Conservation (phyloP, 2,329 filamentous ascomycete genomes). For the Ophiocordyceps camponoti-leonardi region DNA sequence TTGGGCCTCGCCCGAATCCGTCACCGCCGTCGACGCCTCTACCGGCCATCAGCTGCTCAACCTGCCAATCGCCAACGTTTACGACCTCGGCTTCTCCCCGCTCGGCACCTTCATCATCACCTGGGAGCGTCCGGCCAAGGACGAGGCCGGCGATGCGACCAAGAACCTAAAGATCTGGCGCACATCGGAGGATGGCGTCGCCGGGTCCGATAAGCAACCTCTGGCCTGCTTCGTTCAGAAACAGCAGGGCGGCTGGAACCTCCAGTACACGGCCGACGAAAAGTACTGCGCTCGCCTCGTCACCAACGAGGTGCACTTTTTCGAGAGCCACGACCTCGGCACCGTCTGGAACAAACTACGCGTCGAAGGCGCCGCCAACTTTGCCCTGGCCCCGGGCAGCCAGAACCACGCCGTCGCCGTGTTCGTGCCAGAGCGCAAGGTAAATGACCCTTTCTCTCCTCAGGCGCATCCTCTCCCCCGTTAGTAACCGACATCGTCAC, state of each 20-base stretch:
- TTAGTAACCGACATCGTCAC: conserved; percentile 4
- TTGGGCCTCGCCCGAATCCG: conserved; percentile 77
- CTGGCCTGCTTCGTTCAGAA: conserved; percentile 91
- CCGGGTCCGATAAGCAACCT: conserved; percentile 49
- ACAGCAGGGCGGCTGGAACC: conserved; percentile 86
- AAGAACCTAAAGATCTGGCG: conserved; percentile 98
- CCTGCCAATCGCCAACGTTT: conserved; percentile 68
- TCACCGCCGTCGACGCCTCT: conserved; percentile 70
- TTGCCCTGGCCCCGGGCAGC: conserved; percentile 67
- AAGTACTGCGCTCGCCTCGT: conserved; percentile 82
- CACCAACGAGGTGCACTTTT: conserved; percentile 97
- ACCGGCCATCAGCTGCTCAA: conserved; percentile 57
- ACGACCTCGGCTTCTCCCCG: conserved; percentile 88
- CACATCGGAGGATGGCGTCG: conserved; percentile 52
- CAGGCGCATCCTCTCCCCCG: not conserved
- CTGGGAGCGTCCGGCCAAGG: conserved; percentile 87
- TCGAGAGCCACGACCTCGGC: conserved; percentile 68
- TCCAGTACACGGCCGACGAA: conserved; percentile 93
- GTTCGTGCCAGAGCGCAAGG: conserved; percentile 92
- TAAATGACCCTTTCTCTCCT: conserved; percentile 17
- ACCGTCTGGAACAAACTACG: conserved; percentile 92
- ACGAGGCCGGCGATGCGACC: conserved; percentile 78
- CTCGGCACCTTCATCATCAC: conserved; percentile 86
- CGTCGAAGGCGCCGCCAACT: conserved; percentile 78
- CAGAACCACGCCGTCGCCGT: conserved; percentile 84